Evolutionary conservation across 2,329 filamentous ascomycete genomes (phyloP).

Genomic region (Alternaria angustiovoidea): DNA sequence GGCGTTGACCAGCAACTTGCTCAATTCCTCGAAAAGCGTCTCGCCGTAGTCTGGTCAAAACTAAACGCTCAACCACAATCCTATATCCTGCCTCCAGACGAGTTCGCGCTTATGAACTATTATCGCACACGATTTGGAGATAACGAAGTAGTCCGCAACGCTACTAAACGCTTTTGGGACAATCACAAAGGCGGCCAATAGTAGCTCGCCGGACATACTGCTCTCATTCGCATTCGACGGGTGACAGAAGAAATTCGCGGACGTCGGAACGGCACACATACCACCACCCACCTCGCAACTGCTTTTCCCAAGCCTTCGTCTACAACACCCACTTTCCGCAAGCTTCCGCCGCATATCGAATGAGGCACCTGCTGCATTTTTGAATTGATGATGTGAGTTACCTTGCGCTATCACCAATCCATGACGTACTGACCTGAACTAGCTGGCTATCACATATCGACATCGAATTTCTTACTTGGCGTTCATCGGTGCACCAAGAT

Average conservation of each 20-base stretch:
- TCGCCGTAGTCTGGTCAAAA: constrained; percentile 70
- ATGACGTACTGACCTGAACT: not conserved
- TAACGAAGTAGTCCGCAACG: constrained; percentile 58
- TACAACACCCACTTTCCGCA: not conserved
- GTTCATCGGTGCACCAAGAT: constrained; percentile 14
- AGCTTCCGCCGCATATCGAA: not conserved
- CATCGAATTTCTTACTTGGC: constrained; percentile 12
- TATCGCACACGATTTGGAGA: constrained; percentile 73
- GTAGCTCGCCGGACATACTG: not conserved
- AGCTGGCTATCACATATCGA: constrained; percentile 13
- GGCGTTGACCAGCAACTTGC: constrained; percentile 70
- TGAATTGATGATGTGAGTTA: constrained; percentile 8
- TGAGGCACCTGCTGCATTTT: not conserved
- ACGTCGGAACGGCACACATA: not conserved
- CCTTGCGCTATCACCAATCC: not conserved
- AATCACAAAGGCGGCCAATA: constrained; percentile 49
- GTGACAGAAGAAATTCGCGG: not conserved
- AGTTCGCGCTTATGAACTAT: constrained; percentile 89
- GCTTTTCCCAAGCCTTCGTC: not conserved
- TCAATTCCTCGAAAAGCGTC: constrained; percentile 68
- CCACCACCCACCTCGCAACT: not conserved
- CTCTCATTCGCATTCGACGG: constrained; percentile 5
- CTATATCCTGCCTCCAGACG: constrained; percentile 79
- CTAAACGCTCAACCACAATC: constrained; percentile 69
- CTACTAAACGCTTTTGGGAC: constrained; percentile 67